Conservation (phyloP, 2,329 filamentous ascomycete genomes). For the Penicillium brevicompactum region DNA sequence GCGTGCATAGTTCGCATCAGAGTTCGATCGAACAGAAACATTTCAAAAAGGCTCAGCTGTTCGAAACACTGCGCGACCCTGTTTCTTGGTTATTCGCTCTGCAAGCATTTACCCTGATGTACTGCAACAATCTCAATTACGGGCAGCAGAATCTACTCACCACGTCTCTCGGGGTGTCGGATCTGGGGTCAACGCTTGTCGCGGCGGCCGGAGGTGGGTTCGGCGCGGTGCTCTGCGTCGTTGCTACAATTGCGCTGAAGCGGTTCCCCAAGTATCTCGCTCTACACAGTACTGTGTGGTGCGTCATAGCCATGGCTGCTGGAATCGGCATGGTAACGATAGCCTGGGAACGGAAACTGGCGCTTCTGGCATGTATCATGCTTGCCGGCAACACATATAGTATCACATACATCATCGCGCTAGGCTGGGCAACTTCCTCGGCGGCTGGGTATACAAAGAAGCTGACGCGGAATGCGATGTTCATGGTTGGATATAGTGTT, state of each 20-base stretch:
- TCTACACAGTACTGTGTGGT: slow-evolving; percentile 34
- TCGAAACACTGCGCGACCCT: slow-evolving; percentile 21
- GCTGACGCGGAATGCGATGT: slow-evolving; percentile 34
- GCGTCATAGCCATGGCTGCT: slow-evolving; percentile 28
- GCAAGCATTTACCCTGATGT: slow-evolving; percentile 21
- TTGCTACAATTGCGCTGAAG: slow-evolving; percentile 34
- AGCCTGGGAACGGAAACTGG: slow-evolving; percentile 31
- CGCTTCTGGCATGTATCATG: slow-evolving; percentile 34
- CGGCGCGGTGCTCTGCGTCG: slow-evolving; percentile 34
- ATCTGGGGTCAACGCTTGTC: slow-evolving; percentile 44
- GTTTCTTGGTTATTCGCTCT: slow-evolving; percentile 36
- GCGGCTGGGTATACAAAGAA: slow-evolving; percentile 36
- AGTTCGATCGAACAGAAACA: slow-evolving; percentile 24
- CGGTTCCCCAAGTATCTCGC: slow-evolving; percentile 36
- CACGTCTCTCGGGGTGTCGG: slow-evolving; percentile 37
- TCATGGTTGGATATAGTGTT: slow-evolving; percentile 25
- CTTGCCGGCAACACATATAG: slow-evolving; percentile 34
- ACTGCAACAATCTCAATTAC: slow-evolving; percentile 45
- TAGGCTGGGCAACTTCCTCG: slow-evolving; percentile 43
- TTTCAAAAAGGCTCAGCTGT: slow-evolving; percentile 18
- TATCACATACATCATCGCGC: slow-evolving; percentile 40
- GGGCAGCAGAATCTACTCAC: slow-evolving; percentile 43
- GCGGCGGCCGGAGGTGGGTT: slow-evolving; percentile 42
- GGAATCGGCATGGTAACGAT: slow-evolving; percentile 36
- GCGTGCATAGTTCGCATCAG: slow-evolving; percentile 16